A percentile compares a stretch with the other conserved stretches of the same genome.
phyloP scores from a whole-genome alignment of 78 protist species.

The Bigelowiella natans region DNA sequence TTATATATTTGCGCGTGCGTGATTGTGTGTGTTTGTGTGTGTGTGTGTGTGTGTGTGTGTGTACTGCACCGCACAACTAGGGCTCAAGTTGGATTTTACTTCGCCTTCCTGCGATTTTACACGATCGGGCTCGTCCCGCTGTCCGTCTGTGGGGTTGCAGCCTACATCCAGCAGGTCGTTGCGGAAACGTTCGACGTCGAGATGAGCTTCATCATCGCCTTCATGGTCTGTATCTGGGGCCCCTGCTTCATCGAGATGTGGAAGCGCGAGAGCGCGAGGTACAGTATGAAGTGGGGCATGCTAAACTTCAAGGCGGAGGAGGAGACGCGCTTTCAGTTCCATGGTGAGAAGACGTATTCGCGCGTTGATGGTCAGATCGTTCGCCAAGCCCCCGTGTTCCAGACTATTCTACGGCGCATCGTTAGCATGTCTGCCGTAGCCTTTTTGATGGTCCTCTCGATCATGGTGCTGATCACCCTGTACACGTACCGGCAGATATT shows the following conservation, averaged over 20 bases:
- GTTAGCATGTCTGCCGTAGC: neutral
- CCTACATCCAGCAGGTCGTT: neutral
- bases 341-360: neutral
- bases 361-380: neutral
- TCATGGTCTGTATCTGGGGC: neutral
- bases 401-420: neutral
- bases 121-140: neutral
- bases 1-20: too few relatives aligned
- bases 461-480: neutral
- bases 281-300: neutral
- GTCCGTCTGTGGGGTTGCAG: neutral
- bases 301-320: neutral
- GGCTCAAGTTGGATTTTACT: neutral
- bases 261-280: neutral
- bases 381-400: neutral
- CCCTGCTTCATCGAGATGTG: neutral
- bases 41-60: too few relatives aligned
- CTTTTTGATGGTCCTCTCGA: neutral
- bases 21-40: too few relatives aligned
- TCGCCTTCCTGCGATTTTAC: neutral
- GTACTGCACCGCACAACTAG: too few relatives aligned
- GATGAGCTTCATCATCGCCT: neutral
- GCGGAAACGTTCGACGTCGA: neutral
- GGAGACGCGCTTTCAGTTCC: neutral
- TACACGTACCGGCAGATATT: neutral